These are phyloP conservation scores for Acorus calamus DNA, from an alignment of 106 monocot species.

Conservation along the genomic window DNA sequence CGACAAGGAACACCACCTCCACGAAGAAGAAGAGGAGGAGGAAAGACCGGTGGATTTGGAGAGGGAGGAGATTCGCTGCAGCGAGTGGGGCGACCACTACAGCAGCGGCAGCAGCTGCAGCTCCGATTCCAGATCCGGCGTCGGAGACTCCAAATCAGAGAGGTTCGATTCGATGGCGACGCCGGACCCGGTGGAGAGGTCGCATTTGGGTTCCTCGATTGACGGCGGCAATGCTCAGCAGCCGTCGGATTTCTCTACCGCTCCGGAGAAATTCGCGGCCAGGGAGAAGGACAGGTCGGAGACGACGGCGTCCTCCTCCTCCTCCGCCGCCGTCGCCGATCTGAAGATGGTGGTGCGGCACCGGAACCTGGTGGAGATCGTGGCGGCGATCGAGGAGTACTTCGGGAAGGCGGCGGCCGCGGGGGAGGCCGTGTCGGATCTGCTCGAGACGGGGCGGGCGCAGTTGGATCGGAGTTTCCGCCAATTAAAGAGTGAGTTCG, in stretches of 20 bases:
- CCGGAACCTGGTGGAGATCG: conserved; percentile 72
- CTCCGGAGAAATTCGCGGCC: neutral
- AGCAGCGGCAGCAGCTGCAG: conserved; percentile 36
- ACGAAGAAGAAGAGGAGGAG: conserved; percentile 15
- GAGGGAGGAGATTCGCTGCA: conserved; percentile 5
- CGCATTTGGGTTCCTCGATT: conserved; percentile 29
- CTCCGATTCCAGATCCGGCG: conserved; percentile 23
- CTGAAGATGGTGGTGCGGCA: conserved; percentile 61
- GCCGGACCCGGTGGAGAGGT: conserved; percentile 2
- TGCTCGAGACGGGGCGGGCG: conserved; percentile 71
- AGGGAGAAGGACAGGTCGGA: conserved; percentile 20
- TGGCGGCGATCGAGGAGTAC: conserved; percentile 71
- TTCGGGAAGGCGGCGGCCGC: conserved; percentile 66
- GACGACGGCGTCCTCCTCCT: conserved; percentile 3
- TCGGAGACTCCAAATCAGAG: neutral
- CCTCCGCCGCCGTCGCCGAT: conserved; percentile 18
- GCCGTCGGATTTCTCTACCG: neutral
- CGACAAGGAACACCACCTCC: too few species aligned
- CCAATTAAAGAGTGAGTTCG: conserved; percentile 76
- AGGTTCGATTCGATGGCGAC: neutral
- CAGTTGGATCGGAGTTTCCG: conserved; percentile 84
- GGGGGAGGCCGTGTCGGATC: conserved; percentile 56
- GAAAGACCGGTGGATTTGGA: neutral
- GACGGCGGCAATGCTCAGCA: too few species aligned
- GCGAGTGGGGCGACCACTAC: conserved; percentile 39